Percentiles rank a stretch among this genome's conserved stretches.
phyloP scores from a whole-genome alignment of 139 green algal species.

The Chlorella sp. region DNA sequence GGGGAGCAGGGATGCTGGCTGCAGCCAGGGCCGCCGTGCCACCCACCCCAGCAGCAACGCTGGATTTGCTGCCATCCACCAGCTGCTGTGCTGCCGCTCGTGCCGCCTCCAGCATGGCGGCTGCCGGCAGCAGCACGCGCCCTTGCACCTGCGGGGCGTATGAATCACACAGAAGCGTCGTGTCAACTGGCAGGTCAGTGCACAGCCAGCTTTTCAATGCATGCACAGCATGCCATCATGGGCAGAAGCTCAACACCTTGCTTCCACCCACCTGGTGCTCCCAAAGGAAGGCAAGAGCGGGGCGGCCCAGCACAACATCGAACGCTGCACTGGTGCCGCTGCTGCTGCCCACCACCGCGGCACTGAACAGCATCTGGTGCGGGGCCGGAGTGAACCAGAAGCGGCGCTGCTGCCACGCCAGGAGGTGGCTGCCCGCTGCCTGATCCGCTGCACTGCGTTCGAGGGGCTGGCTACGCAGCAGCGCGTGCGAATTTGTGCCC shows the following conservation, averaged over 20 bases:
- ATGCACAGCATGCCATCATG: not conserved
- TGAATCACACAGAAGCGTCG: not conserved
- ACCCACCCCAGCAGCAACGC: not conserved
- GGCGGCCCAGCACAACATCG: conserved; percentile 35
- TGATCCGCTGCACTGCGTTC: not conserved
- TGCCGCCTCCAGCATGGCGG: conserved; percentile 71
- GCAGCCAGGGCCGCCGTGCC: not conserved
- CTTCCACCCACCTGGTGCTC: conserved; percentile 61
- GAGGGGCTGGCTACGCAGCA: conserved; percentile 26
- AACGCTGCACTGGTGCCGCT: conserved; percentile 27
- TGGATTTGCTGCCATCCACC: conserved; percentile 10
- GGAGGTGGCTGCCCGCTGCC: not conserved
- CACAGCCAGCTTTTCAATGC: too few relatives aligned
- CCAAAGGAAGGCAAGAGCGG: conserved; percentile 61
- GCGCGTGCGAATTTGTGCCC: conserved; percentile 67
- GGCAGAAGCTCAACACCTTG: too few relatives aligned
- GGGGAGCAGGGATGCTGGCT: conserved; percentile 22
- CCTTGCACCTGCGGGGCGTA: conserved; percentile 42
- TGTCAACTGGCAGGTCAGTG: too few relatives aligned
- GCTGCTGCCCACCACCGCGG: conserved; percentile 33
- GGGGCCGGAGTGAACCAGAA: conserved; percentile 37
- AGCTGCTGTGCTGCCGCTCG: conserved; percentile 29
- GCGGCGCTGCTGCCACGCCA: conserved; percentile 6
- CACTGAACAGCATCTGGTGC: conserved; percentile 50
- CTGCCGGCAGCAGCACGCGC: conserved; percentile 65